Conservation (phyloP, 2,329 filamentous ascomycete genomes). For the Tolypocladium pustulatum region DNA sequence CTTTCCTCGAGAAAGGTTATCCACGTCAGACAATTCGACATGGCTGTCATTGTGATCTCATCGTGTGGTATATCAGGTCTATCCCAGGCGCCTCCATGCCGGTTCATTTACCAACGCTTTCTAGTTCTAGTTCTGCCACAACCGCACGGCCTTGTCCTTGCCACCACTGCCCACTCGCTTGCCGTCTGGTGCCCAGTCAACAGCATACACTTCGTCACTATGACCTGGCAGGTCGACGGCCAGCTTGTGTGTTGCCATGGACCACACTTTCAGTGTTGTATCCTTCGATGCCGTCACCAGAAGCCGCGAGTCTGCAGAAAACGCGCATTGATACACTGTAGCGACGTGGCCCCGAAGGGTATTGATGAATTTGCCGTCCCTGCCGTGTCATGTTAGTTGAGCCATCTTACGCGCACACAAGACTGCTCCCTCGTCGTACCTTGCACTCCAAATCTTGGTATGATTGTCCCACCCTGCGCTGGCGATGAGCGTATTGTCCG, state of each 20-base stretch:
- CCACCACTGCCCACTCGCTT: conserved; percentile 83
- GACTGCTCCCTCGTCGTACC: conserved; percentile 30
- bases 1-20: not conserved
- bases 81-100: not conserved
- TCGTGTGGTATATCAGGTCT: not conserved
- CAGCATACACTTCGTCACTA: conserved; percentile 84
- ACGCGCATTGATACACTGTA: conserved; percentile 85
- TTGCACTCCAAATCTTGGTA: conserved; percentile 81
- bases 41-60: not conserved
- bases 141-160: conserved; percentile 70
- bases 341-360: conserved; percentile 82
- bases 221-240: conserved; percentile 76
- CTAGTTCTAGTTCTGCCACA: conserved; percentile 48
- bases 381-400: conserved; percentile 20
- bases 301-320: conserved; percentile 84
- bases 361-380: conserved; percentile 68
- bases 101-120: not conserved
- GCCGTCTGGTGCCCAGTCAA: conserved; percentile 92
- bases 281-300: conserved; percentile 85
- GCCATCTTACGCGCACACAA: not conserved
- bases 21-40: not conserved
- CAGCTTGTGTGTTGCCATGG: conserved; percentile 75
- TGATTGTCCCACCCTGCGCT: conserved; percentile 90
- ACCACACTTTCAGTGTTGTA: conserved; percentile 91
- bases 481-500: conserved; percentile 78